Percentiles rank a stretch among this genome's conserved stretches.
Evolutionary conservation across 495 filamentous ascomycete genomes (phyloP).

Genomic region (Aspergillus steynii): DNA sequence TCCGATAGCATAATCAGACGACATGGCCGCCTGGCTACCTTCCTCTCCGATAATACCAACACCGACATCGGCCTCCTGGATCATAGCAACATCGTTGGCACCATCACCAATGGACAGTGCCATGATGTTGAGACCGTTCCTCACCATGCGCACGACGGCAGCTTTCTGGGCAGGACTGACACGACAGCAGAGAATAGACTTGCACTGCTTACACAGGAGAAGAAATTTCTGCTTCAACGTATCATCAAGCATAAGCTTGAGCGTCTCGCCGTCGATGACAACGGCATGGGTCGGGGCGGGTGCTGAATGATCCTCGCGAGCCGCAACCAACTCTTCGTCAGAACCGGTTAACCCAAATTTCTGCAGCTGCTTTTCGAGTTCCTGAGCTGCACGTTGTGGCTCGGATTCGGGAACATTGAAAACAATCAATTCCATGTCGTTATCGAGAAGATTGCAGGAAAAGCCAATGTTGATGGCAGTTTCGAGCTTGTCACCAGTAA

Average conservation of each 20-base stretch:
- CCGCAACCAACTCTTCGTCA: slow-evolving; percentile 79
- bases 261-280: slow-evolving; percentile 92
- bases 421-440: slow-evolving; percentile 95
- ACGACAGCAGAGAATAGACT: slow-evolving; percentile 94
- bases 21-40: slow-evolving; percentile 97
- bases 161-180: slow-evolving; percentile 97
- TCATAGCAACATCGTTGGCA: slow-evolving; percentile 99
- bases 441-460: slow-evolving; percentile 95
- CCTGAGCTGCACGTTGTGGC: slow-evolving; percentile 58
- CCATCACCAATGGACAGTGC: slow-evolving; percentile 96
- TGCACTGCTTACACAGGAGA: slow-evolving; percentile 95
- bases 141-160: slow-evolving; percentile 95
- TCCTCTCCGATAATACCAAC: slow-evolving; percentile 98
- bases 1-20: slow-evolving; percentile 96
- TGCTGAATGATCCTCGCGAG: slow-evolving; percentile 77
- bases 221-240: slow-evolving; percentile 87
- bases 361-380: slow-evolving; percentile 71
- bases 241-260: slow-evolving; percentile 86
- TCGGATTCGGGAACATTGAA: slow-evolving; percentile 82
- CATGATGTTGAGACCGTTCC: slow-evolving; percentile 92
- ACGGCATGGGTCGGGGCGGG: slow-evolving; percentile 91
- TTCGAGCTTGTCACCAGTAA: slow-evolving; percentile 98
- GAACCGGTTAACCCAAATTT: slow-evolving; percentile 80
- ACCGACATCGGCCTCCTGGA: slow-evolving; percentile 97
- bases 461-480: slow-evolving; percentile 99